Conservation (phyloP, 306 rosid genomes). For the Vicia villosa region DNA sequence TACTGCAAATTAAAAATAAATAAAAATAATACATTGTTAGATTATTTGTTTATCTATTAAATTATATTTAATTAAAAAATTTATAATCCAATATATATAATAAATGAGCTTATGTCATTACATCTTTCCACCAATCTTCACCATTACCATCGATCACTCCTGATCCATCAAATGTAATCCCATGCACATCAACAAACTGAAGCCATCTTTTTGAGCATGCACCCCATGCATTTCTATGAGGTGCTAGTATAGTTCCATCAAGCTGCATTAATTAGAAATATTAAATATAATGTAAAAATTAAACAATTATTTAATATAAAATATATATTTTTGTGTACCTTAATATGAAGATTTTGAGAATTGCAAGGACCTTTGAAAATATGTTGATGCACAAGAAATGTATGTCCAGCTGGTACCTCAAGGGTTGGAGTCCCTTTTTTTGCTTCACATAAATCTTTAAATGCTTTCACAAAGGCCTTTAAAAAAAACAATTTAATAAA, state of each 20-base stretch:
- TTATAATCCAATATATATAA: background rate
- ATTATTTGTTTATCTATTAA: background rate
- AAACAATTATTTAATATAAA: too few species aligned
- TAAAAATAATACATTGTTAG: background rate
- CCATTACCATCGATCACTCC: conserved; percentile 41
- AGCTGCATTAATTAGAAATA: conserved; percentile 32
- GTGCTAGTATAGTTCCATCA: conserved; percentile 37
- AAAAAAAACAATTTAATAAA: background rate
- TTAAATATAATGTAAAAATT: too few species aligned
- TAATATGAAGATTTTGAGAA: conserved; percentile 22
- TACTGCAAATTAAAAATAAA: too few species aligned
- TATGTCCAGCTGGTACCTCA: conserved; percentile 17
- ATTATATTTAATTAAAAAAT: background rate
- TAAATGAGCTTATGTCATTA: background rate
- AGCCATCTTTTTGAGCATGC: conserved; percentile 33
- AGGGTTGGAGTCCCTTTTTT: conserved; percentile 6
- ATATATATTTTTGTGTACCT: conserved; percentile 38
- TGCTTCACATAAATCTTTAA: conserved; percentile 41
- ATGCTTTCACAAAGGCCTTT: conserved; percentile 48
- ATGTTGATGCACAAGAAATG: conserved; percentile 8
- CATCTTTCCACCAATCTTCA: conserved; percentile 37
- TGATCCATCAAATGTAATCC: conserved; percentile 29
- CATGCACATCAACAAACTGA: background rate
- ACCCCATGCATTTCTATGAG: conserved; percentile 30
- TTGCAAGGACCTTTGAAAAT: conserved; percentile 43